phyloP scores from a whole-genome alignment of 257 asterid species.

The Fraxinus cuspidata region DNA sequence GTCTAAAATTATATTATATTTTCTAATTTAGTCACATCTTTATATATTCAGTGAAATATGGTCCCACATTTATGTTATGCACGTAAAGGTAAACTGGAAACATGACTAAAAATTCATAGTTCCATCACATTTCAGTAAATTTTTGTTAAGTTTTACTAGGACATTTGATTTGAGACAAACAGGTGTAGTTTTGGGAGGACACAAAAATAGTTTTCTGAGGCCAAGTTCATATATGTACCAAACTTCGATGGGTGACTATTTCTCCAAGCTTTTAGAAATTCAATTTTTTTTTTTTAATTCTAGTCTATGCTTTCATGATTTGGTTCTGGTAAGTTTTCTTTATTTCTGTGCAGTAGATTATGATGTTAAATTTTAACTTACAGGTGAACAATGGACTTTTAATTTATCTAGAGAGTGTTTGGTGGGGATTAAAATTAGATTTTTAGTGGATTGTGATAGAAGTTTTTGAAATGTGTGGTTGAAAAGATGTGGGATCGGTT shows the following conservation, averaged over 20 bases:
- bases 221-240: not conserved
- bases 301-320: not conserved
- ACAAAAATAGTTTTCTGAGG: not conserved
- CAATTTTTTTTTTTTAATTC: no score
- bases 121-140: not conserved
- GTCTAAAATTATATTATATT: not conserved
- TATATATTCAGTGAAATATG: not conserved
- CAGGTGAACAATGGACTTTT: not conserved
- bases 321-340: not conserved
- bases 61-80: not conserved
- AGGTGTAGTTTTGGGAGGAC: not conserved
- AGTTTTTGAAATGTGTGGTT: no score
- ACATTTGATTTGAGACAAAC: not conserved
- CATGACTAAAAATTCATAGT: not conserved
- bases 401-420: no score
- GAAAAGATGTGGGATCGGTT: no score
- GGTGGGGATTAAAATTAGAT: no score
- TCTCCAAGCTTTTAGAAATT: not conserved
- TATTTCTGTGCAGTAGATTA: not conserved
- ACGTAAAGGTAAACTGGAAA: not conserved
- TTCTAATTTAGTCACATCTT: not conserved
- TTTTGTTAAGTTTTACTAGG: not conserved
- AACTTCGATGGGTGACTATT: not conserved
- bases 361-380: not conserved
- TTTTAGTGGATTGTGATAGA: no score